A percentile compares a stretch with the other conserved stretches of the same genome.
Conservation (phyloP, 164 flowering plant genomes). For the Buxus sempervirens region DNA sequence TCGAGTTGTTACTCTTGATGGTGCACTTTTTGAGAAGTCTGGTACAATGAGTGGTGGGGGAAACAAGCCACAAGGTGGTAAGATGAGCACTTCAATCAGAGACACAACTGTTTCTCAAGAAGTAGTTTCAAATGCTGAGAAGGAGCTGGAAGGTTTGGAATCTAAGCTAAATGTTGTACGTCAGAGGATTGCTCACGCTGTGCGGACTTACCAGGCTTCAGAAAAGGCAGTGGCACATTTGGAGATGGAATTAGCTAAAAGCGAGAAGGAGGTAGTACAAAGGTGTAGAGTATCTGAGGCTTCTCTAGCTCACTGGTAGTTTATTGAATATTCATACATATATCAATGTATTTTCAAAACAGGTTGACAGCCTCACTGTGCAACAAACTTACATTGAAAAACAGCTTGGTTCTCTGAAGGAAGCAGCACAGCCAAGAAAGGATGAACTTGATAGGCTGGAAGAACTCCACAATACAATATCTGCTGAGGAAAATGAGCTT, state of each 20-base stretch:
- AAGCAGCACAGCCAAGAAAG: conserved; percentile 64
- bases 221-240: conserved; percentile 52
- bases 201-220: conserved; percentile 50
- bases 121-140: conserved; percentile 65
- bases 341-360: conserved; percentile 15
- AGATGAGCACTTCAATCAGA: conserved; percentile 87
- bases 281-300: neutral
- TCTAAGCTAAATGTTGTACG: conserved; percentile 50
- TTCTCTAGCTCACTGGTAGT: neutral
- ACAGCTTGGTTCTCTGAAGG: conserved; percentile 72
- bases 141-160: conserved; percentile 53
- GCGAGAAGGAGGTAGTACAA: conserved; percentile 66
- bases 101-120: conserved; percentile 74
- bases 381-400: conserved; percentile 64
- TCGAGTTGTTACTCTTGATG: conserved; percentile 92
- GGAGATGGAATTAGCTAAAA: conserved; percentile 84
- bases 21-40: conserved; percentile 86
- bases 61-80: conserved; percentile 88
- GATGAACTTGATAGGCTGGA: conserved; percentile 64
- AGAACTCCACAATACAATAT: conserved; percentile 53
- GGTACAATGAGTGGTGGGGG: conserved; percentile 99
- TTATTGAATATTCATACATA: conserved; percentile 1
- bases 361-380: conserved; percentile 75
- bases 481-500: conserved; percentile 73
- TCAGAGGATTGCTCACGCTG: conserved; percentile 51